These are phyloP conservation scores for Fusarium neocosmosporiellum DNA, from an alignment of 2,329 filamentous ascomycete species.

Conservation along the genomic window DNA sequence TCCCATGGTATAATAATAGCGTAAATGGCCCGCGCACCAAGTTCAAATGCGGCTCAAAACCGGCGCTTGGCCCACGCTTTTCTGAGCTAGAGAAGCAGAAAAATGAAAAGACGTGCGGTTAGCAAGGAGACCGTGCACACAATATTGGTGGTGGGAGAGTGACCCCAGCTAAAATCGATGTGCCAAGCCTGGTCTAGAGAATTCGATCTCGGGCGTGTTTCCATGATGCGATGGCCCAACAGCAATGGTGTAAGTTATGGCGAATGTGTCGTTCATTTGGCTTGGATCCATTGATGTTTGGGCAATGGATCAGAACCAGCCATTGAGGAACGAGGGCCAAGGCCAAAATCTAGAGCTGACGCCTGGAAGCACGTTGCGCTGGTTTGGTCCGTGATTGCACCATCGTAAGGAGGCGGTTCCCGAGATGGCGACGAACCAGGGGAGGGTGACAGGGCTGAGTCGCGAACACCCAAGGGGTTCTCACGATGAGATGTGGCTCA, in stretches of 20 bases:
- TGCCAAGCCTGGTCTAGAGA: constrained; percentile 12
- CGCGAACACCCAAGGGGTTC: constrained; percentile 21
- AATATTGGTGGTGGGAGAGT: not conserved
- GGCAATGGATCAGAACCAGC: not conserved
- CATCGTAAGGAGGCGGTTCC: constrained; percentile 14
- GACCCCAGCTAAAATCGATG: constrained; percentile 20
- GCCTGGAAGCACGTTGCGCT: constrained; percentile 36
- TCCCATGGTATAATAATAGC: constrained; percentile 44
- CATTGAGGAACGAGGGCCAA: constrained; percentile 13
- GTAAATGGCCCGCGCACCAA: constrained; percentile 40
- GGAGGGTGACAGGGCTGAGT: constrained; percentile 26
- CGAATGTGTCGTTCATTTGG: constrained; percentile 5
- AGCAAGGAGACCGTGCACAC: constrained; percentile 18
- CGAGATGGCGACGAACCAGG: constrained; percentile 22
- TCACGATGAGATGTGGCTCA: constrained; percentile 6
- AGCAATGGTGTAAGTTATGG: constrained; percentile 28
- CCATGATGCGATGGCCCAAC: constrained; percentile 12
- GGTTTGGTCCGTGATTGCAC: constrained; percentile 34
- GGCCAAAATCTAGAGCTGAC: constrained; percentile 3
- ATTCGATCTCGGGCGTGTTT: constrained; percentile 2
- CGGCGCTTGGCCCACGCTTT: constrained; percentile 16
- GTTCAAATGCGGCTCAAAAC: constrained; percentile 41
- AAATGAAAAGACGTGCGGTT: constrained; percentile 24
- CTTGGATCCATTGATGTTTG: not conserved
- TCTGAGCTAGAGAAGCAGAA: constrained; percentile 14